Percentiles rank a stretch among this genome's conserved stretches.
These are phyloP conservation scores for Eucalyptus sp. DNA, from an alignment of 345 rosid species.

Conservation along the genomic window DNA sequence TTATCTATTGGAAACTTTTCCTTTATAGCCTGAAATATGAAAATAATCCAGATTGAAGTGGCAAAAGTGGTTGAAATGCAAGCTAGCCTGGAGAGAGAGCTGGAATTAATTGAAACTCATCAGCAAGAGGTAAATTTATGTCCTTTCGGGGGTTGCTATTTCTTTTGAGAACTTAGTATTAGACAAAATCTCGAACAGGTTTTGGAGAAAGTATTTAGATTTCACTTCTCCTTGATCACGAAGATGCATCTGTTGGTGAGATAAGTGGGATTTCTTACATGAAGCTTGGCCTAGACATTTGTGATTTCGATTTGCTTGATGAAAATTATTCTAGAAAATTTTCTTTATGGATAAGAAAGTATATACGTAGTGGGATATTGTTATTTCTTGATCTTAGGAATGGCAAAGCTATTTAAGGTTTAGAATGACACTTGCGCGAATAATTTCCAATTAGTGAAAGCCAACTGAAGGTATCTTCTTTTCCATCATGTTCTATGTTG, in stretches of 20 bases:
- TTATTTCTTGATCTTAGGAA: background rate
- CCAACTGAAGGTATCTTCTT: background rate
- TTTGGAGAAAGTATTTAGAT: background rate
- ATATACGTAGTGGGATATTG: background rate
- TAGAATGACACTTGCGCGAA: background rate
- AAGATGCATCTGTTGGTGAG: background rate
- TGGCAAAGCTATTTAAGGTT: background rate
- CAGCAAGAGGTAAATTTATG: constrained; percentile 68
- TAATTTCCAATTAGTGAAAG: background rate
- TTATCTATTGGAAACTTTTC: background rate
- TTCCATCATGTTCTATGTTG: background rate
- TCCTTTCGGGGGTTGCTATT: background rate
- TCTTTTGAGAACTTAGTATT: background rate
- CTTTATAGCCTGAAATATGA: background rate
- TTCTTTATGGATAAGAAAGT: background rate
- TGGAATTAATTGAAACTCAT: constrained; percentile 94
- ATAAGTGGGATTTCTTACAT: background rate
- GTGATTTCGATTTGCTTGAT: background rate
- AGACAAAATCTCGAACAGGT: background rate
- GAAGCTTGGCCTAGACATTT: background rate
- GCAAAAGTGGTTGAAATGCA: constrained; percentile 95
- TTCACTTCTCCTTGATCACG: background rate
- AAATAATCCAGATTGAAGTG: constrained; percentile 59
- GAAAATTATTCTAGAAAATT: background rate
- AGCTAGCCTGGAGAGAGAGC: constrained; percentile 62